A percentile compares a stretch with the other conserved stretches of the same genome.
Conservation (phyloP, 2,329 filamentous ascomycete species). For the Talaromyces atroroseus region DNA sequence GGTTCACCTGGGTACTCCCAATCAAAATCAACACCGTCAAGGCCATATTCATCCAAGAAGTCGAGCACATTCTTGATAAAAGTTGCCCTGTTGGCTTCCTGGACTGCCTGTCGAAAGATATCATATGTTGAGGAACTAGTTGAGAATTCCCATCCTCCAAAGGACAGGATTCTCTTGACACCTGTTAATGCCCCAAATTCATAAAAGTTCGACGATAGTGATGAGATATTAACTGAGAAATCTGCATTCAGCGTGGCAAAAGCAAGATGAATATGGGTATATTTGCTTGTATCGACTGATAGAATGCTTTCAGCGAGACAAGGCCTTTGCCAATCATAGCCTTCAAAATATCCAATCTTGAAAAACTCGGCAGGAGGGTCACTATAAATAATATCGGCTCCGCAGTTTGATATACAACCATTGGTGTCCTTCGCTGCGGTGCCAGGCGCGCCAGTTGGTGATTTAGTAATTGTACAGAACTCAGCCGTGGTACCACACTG, state of each 20-base stretch:
- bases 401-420: constrained; percentile 41
- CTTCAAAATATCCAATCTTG: constrained; percentile 29
- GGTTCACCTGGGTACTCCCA: constrained; percentile 35
- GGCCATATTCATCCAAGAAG: constrained; percentile 34
- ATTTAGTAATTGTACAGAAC: constrained; percentile 32
- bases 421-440: constrained; percentile 28
- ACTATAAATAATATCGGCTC: constrained; percentile 28
- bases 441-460: constrained; percentile 30
- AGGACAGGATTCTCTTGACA: constrained; percentile 35
- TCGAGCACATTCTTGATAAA: constrained; percentile 33
- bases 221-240: constrained; percentile 24
- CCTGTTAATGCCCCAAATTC: too few relatives aligned
- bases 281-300: constrained; percentile 20
- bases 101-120: constrained; percentile 31
- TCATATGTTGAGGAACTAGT: constrained; percentile 32
- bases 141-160: constrained; percentile 41
- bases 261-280: constrained; percentile 32
- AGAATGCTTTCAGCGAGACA: too few relatives aligned
- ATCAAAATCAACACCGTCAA: constrained; percentile 40
- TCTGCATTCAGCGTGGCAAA: constrained; percentile 30
- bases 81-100: constrained; percentile 33
- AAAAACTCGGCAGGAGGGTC: not conserved
- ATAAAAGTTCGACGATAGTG: too few relatives aligned
- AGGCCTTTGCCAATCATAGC: too few relatives aligned
- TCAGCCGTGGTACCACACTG: constrained; percentile 40